Evolutionary conservation across 768 basidiomycete species (phyloP).

Genomic region (Boletus sensibilis): DNA sequence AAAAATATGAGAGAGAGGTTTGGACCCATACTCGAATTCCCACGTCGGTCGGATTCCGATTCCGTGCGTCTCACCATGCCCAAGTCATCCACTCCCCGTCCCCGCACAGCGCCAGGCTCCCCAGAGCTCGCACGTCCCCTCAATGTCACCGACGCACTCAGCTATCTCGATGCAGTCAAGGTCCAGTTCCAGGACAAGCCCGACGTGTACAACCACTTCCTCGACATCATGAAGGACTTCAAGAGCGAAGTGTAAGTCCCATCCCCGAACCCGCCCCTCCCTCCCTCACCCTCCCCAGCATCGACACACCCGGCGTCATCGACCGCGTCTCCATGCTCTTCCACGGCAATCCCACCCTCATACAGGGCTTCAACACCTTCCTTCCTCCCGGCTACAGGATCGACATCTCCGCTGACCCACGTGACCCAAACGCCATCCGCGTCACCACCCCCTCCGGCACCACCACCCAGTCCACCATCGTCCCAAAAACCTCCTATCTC

Average conservation of each 20-base stretch:
- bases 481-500: conserved; percentile 30
- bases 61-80: conserved; percentile 16
- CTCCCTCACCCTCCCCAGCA: conserved; percentile 46
- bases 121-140: conserved; percentile 51
- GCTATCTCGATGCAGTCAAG: conserved; percentile 94
- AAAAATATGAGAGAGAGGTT: no score
- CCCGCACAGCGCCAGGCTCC: conserved; percentile 30
- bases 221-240: conserved; percentile 99
- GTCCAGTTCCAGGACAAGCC: conserved; percentile 85
- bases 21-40: no score
- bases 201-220: conserved; percentile 90
- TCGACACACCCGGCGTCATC: conserved; percentile 97
- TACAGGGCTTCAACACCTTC: conserved; percentile 98
- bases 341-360: conserved; percentile 84
- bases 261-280: background rate
- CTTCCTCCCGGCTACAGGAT: conserved; percentile 93
- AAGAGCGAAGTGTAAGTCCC: conserved; percentile 85
- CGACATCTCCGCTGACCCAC: conserved; percentile 72
- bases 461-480: conserved; percentile 60
- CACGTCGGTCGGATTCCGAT: background rate
- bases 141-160: conserved; percentile 91
- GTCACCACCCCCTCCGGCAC: conserved; percentile 80
- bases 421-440: conserved; percentile 70
- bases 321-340: conserved; percentile 92
- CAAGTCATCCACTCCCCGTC: conserved; percentile 18